phyloP scores from a whole-genome alignment of 352 stramenopile species.

The Phytophthora pistaciae region DNA sequence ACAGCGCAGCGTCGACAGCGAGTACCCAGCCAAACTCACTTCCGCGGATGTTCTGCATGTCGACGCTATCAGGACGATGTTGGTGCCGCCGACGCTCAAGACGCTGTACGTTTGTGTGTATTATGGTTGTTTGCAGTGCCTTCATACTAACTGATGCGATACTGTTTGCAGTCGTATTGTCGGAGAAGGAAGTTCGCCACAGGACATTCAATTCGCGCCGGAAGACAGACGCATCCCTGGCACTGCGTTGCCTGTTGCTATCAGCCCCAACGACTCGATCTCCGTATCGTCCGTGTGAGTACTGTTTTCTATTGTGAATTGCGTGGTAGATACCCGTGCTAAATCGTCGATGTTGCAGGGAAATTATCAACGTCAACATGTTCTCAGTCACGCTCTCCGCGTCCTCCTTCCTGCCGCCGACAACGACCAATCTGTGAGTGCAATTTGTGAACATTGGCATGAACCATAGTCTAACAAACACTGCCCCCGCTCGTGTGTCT shows the following conservation, averaged over 20 bases:
- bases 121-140: not conserved
- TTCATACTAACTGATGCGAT: not conserved
- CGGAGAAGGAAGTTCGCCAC: slow-evolving; percentile 24
- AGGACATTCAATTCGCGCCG: slow-evolving; percentile 37
- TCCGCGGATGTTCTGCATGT: slow-evolving; percentile 32
- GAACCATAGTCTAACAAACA: slow-evolving; percentile 1
- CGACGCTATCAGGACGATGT: slow-evolving; percentile 38
- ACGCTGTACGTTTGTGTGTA: slow-evolving; percentile 31
- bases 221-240: slow-evolving; percentile 36
- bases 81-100: slow-evolving; percentile 34
- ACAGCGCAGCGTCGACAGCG: slow-evolving; percentile 8
- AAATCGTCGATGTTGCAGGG: slow-evolving; percentile 10
- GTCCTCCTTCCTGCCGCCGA: slow-evolving; percentile 36
- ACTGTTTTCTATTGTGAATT: not conserved
- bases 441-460: not conserved
- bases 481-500: not conserved
- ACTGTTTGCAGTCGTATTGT: slow-evolving; percentile 31
- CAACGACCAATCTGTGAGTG: slow-evolving; percentile 38
- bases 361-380: slow-evolving; percentile 49
- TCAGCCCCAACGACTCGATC: slow-evolving; percentile 12
- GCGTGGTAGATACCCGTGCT: not conserved
- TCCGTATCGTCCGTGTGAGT: slow-evolving; percentile 42
- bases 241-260: slow-evolving; percentile 32
- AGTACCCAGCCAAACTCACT: slow-evolving; percentile 19
- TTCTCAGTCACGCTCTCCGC: slow-evolving; percentile 36